Evolutionary conservation across 1,284 basidiomycete species (phyloP).

Genomic region (Ganoderma multipileum): DNA sequence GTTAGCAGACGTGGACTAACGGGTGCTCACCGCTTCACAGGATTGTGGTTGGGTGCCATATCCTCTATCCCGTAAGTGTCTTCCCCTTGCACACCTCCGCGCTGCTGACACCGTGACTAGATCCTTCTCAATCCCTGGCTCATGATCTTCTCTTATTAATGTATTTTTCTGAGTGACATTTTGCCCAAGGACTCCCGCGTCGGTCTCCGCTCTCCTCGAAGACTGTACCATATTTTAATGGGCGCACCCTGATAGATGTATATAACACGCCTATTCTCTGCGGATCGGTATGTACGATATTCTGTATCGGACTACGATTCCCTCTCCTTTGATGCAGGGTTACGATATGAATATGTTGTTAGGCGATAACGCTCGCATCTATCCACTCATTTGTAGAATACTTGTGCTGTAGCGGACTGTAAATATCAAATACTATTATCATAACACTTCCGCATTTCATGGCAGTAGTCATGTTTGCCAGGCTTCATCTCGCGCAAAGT

Average conservation of each 20-base stretch:
- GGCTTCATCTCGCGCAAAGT: too few relatives aligned
- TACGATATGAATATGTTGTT: background rate
- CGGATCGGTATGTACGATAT: background rate
- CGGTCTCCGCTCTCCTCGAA: background rate
- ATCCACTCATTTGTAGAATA: background rate
- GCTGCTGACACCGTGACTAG: conserved; percentile 40
- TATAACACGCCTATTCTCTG: background rate
- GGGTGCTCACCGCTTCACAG: conserved; percentile 39
- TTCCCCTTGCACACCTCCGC: background rate
- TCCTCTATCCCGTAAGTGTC: conserved; percentile 68
- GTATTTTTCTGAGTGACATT: conserved; percentile 11
- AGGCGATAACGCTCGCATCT: background rate
- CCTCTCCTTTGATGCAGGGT: background rate
- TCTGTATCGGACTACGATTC: background rate
- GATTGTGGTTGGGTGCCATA: conserved; percentile 66
- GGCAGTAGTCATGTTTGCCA: too few relatives aligned
- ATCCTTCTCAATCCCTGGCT: conserved; percentile 81
- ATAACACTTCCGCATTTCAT: too few relatives aligned
- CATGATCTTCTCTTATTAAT: conserved; percentile 74
- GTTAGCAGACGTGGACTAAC: background rate
- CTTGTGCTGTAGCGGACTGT: background rate
- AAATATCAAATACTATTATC: background rate
- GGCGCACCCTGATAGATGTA: background rate
- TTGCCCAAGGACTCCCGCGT: too few relatives aligned
- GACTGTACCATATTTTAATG: background rate